These are phyloP conservation scores for Claviceps sp. DNA, from an alignment of 2,329 filamentous ascomycete genomes.

Conservation along the genomic window DNA sequence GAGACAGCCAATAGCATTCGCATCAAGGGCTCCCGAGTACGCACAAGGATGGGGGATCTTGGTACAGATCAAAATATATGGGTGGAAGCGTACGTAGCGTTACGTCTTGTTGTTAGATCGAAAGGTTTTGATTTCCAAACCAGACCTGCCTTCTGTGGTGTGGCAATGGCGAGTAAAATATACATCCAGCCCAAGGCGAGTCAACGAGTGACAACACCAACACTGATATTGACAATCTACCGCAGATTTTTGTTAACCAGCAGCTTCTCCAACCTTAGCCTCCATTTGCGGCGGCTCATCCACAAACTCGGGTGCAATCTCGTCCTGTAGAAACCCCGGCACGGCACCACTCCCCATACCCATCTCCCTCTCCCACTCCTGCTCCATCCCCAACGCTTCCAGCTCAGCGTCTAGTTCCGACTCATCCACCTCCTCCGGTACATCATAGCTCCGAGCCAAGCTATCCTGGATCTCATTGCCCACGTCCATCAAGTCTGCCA, in stretches of 20 bases:
- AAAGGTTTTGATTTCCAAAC: no score
- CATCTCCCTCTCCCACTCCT: slow-evolving; percentile 67
- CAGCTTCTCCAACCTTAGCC: slow-evolving; percentile 72
- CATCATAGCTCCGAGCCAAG: slow-evolving; percentile 78
- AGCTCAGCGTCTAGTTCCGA: slow-evolving; percentile 90
- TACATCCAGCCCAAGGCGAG: no score
- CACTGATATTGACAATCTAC: no score
- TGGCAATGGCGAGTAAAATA: no score
- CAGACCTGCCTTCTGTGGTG: no score
- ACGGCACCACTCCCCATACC: slow-evolving; percentile 38
- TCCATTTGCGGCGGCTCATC: slow-evolving; percentile 70
- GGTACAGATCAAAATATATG: no score
- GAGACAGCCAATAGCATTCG: no score
- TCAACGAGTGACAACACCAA: no score
- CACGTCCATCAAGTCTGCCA: slow-evolving; percentile 95
- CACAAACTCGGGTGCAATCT: slow-evolving; percentile 75
- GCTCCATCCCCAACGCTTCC: slow-evolving; percentile 85
- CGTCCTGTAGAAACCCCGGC: slow-evolving; percentile 81
- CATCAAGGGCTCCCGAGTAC: no score
- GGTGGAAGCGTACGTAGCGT: no score
- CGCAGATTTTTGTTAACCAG: slow-evolving; percentile 27
- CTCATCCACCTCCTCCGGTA: slow-evolving; percentile 96
- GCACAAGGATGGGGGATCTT: no score
- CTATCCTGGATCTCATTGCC: slow-evolving; percentile 98
- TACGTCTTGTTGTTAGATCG: no score